phyloP scores from a whole-genome alignment of 2,329 filamentous ascomycete species.

The Colletotrichum incanum region DNA sequence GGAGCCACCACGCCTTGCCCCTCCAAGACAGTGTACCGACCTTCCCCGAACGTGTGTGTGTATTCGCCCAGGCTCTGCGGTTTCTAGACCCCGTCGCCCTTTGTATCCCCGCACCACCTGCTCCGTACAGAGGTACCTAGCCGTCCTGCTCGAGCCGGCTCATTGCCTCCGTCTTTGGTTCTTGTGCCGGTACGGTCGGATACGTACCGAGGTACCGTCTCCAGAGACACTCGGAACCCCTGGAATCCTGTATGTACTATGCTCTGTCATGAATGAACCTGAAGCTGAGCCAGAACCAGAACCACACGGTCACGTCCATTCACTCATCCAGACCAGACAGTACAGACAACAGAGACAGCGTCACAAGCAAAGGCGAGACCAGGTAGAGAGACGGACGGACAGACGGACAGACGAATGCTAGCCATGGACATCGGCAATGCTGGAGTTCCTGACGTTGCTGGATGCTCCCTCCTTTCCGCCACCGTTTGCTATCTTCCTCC shows the following conservation, averaged over 20 bases:
- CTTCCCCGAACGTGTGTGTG: slow-evolving; percentile 33
- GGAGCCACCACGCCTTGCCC: slow-evolving; percentile 24
- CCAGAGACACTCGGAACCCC: slow-evolving; percentile 11
- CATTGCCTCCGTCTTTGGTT: background rate
- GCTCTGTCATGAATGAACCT: background rate
- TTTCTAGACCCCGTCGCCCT: slow-evolving; percentile 25
- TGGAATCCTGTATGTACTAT: slow-evolving; percentile 2
- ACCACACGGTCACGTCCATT: background rate
- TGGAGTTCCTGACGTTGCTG: background rate
- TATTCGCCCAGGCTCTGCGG: background rate
- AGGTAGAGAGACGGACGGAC: background rate
- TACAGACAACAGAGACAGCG: background rate
- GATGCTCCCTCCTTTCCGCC: background rate
- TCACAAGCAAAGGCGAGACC: slow-evolving; percentile 19
- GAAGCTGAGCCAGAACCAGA: background rate
- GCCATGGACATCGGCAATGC: background rate
- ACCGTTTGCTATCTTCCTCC: background rate
- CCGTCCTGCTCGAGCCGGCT: background rate
- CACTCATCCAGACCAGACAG: background rate
- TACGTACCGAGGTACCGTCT: slow-evolving; percentile 16
- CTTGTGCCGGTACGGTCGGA: background rate
- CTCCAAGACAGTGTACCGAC: slow-evolving; percentile 33
- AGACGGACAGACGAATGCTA: background rate
- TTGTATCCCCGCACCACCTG: slow-evolving; percentile 6
- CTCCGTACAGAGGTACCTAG: slow-evolving; percentile 2